These are phyloP conservation scores for Bothriochloa decipiens DNA, from an alignment of 176 grass and related monocot species.

Conservation along the genomic window DNA sequence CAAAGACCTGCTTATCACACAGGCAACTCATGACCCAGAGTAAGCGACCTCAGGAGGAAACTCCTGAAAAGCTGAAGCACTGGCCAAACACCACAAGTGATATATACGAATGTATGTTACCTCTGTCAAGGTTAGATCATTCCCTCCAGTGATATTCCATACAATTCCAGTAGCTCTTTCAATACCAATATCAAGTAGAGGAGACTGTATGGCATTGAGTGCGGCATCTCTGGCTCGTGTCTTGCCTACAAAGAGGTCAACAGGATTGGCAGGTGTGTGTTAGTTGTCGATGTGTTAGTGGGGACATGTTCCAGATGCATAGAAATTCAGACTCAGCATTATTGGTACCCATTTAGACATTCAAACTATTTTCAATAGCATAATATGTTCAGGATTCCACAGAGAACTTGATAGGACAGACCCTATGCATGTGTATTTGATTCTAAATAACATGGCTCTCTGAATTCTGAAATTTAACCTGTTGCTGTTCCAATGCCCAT, in stretches of 20 bases:
- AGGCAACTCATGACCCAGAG: background rate
- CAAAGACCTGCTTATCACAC: background rate
- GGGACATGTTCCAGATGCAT: background rate
- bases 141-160: conserved; percentile 92
- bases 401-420: background rate
- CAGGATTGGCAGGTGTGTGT: background rate
- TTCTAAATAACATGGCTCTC: conserved; percentile 4
- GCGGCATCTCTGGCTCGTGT: conserved; percentile 86
- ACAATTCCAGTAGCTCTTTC: conserved; percentile 90
- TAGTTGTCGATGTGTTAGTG: background rate
- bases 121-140: conserved; percentile 85
- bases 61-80: background rate
- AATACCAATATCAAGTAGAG: conserved; percentile 86
- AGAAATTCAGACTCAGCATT: background rate
- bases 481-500: conserved; percentile 98
- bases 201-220: conserved; percentile 87
- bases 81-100: background rate
- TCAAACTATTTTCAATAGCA: background rate
- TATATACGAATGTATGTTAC: conserved; percentile 26
- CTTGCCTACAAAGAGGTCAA: conserved; percentile 61
- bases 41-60: background rate
- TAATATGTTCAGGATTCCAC: background rate
- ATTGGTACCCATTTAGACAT: background rate
- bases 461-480: conserved; percentile 52
- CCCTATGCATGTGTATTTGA: background rate